Base-by-base conservation (phyloP, 441 rosid species). In the Syzygium syzygioides region DNA sequence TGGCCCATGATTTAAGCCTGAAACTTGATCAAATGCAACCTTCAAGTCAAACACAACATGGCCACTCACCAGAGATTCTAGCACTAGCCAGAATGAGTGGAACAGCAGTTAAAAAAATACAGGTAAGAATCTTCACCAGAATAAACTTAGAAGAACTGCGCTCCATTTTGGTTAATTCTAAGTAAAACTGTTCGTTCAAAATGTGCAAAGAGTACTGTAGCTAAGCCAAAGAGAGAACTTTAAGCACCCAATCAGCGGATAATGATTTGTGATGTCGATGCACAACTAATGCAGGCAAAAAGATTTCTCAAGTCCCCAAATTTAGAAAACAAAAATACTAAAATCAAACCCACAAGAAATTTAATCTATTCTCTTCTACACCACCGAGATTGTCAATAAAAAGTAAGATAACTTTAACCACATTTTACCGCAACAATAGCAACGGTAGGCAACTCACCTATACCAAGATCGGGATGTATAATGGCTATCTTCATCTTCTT, bases 391-490 rank as follows among this genome's bases (percentile, higher is more conserved):
- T 34, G 19, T 19, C 9, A 50, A 79, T 13, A 26, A 50, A 60
- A 14, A 12, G n/a, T 5, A 26, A 83, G 17, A 18, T 41, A 8
- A 26, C 7, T 25, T 85, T 41, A 45, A 60, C 23, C 19, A 56
- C 20, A 83, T 23, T 76, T 45, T 41, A 76, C 83, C 25, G 53
- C 50, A 87, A 34, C 9, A 2, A 50, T 30, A 6, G 66, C 54
- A 87, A 41, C 6, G 7, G 41, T 28, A 7, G 41, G 23, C 4
- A 26, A 48, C 59, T 89, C 88, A 96, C 99, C 97, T 64, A 96
- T 94, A 13, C 97, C 98, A 85, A 96, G 97, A 94, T 96, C 99
- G 45, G 98, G 99, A 86, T 96, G 98, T 62, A 96, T 89, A 85
- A 95, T 93, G 86, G 97, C 99, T 32, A 96, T 90, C 85, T 93